Evolutionary conservation across 2,329 filamentous ascomycete species (phyloP), one percentile per base, ranked within the genome.

Genomic region (Verticillium alfalfae): DNA sequence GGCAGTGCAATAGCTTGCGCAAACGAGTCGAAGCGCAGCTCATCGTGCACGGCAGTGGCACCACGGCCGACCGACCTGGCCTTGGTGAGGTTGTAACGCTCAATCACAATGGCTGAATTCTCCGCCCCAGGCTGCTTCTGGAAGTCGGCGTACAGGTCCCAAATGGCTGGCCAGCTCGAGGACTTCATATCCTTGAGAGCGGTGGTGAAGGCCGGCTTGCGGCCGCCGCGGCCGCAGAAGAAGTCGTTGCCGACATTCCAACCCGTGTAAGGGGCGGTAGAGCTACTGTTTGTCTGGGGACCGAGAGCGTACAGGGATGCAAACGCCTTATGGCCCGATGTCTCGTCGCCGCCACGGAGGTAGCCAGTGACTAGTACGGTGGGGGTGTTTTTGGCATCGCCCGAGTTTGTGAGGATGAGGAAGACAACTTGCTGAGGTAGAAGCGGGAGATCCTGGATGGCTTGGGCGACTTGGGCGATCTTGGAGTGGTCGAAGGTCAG

Each of bases 191-290:
- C 67, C 8, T 67, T 69, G 55, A 78, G 67, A 6, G 69, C 70
- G 1, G 70, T 70, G 59, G 69, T 71, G 64, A 71, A 78, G 6
- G 73, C 69, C 1, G 76, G 76, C 65, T 79, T 79, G 56, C 76
- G 74, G 1, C 67, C 75, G 8, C 73, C 75, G 2, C 68, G 67
- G 2, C 60, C 59, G 65, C 77, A 79, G 66, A 77, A 76, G 5
- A 64, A 62, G 59, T 75, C 73, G 55, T 70, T 72, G 5, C 67
- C 76, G 4, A 69, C 67, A 65, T 79, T 79, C 76, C 76, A 78
- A 22, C 65, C 52, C 18, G 70, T 68, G 66, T 78, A 79, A 0
- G 71, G 69, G 1, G 70, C 66, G 15, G 76, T 67, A 5, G 63
- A 36, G 60, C 70, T 70, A 26, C 57, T 63, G 59, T 71, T 67